A percentile compares a stretch with the other conserved stretches of the same genome.
Conservation (phyloP, 169 alveolate species). For the Plasmodium falciparum region DNA sequence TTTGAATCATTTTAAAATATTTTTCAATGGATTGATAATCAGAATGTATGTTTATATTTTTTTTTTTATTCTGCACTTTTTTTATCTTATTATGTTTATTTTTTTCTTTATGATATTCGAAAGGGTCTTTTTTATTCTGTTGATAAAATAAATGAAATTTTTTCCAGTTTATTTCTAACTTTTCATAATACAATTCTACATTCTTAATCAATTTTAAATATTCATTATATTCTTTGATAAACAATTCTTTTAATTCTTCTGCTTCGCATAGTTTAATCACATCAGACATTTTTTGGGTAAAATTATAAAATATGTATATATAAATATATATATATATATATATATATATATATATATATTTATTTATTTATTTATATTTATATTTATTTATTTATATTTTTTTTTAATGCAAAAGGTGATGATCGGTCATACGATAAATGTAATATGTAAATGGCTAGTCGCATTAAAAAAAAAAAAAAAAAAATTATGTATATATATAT, state of each 20-base stretch:
- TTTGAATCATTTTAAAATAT: conserved; percentile 38
- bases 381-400: too few species aligned
- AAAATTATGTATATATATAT: background rate
- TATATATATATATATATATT: background rate
- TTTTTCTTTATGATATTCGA: background rate
- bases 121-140: conserved; percentile 7
- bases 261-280: conserved; percentile 23
- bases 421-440: too few species aligned
- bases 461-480: background rate
- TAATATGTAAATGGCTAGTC: too few species aligned
- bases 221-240: conserved; percentile 55
- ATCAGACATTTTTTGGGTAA: conserved; percentile 16
- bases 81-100: background rate
- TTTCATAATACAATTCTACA: conserved; percentile 32
- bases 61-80: conserved; percentile 21
- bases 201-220: conserved; percentile 34
- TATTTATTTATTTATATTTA: too few species aligned
- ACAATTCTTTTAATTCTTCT: conserved; percentile 39
- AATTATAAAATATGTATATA: background rate
- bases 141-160: conserved; percentile 70
- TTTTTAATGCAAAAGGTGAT: too few species aligned
- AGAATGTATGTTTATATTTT: background rate
- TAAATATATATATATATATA: background rate
- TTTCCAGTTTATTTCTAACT: conserved; percentile 44
- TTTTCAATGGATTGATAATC: conserved; percentile 50